Evolutionary conservation across 106 monocot species (phyloP).

Genomic region (Dioscorea zingiberensis): DNA sequence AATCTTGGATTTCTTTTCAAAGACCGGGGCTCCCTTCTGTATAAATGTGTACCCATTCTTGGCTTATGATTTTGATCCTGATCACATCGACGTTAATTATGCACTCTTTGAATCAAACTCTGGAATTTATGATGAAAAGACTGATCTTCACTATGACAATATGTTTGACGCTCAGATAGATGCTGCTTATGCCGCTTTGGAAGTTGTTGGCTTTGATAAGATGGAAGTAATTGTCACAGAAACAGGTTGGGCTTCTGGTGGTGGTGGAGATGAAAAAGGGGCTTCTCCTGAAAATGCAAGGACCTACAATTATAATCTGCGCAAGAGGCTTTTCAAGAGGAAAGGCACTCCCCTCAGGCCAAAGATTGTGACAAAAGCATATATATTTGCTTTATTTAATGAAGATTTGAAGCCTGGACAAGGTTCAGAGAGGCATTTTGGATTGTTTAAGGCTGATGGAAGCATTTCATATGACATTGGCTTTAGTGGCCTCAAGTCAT

Average conservation of each 20-base stretch:
- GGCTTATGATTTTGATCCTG: constrained; percentile 60
- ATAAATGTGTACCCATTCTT: constrained; percentile 75
- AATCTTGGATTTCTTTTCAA: constrained; percentile 56
- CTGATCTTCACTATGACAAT: constrained; percentile 69
- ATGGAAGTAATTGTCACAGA: constrained; percentile 90
- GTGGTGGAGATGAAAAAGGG: constrained; percentile 53
- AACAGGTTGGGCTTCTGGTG: constrained; percentile 80
- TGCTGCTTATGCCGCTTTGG: constrained; percentile 77
- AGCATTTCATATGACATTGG: constrained; percentile 73
- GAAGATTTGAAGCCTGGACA: constrained; percentile 68
- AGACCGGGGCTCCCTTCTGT: constrained; percentile 50
- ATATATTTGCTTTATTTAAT: constrained; percentile 86
- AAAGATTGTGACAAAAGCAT: constrained; percentile 60
- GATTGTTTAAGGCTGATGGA: constrained; percentile 75
- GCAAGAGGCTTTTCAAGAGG: constrained; percentile 63
- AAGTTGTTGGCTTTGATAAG: constrained; percentile 50
- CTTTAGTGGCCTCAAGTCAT: constrained; percentile 42
- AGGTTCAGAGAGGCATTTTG: constrained; percentile 64
- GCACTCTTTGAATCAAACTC: constrained; percentile 63
- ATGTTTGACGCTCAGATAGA: constrained; percentile 89
- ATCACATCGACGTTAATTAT: constrained; percentile 65
- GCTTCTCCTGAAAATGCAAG: constrained; percentile 76
- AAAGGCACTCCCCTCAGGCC: constrained; percentile 85
- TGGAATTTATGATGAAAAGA: constrained; percentile 64
- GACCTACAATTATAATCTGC: constrained; percentile 79